These are phyloP conservation scores for Trichoderma virens DNA, from an alignment of 495 filamentous ascomycete species.

Conservation along the genomic window DNA sequence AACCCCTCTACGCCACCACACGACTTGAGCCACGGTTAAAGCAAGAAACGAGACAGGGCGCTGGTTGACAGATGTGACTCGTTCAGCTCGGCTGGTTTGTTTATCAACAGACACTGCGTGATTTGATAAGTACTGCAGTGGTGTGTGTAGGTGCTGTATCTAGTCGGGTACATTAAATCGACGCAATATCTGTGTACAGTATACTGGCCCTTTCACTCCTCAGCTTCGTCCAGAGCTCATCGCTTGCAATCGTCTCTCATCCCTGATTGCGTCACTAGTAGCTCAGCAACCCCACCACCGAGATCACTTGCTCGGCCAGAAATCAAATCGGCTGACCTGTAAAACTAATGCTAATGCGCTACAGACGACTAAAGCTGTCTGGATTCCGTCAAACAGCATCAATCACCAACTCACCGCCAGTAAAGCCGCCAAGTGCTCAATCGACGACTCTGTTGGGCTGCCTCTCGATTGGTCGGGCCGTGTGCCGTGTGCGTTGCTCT, in stretches of 20 bases:
- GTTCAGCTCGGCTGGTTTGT: too few species aligned
- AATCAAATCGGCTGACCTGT: background rate
- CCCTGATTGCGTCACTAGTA: conserved; percentile 2
- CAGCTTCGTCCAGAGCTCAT: too few species aligned
- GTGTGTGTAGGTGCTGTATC: too few species aligned
- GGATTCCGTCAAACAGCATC: background rate
- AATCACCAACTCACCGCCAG: background rate
- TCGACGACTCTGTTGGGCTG: background rate
- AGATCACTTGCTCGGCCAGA: background rate
- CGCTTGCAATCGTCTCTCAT: background rate
- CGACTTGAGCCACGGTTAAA: background rate
- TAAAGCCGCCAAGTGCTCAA: background rate
- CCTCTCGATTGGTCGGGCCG: background rate
- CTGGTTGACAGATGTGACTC: background rate
- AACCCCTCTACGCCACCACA: conserved; percentile 5
- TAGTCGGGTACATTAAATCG: too few species aligned
- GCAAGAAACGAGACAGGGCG: background rate
- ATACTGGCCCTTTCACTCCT: too few species aligned
- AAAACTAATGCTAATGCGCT: background rate
- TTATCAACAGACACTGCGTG: too few species aligned
- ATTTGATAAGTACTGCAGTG: too few species aligned
- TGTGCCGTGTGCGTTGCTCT: background rate
- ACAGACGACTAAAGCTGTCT: too few species aligned
- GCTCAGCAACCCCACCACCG: background rate
- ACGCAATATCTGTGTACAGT: too few species aligned